Percentiles rank a stretch among this genome's conserved stretches.
phyloP scores from a whole-genome alignment of 2,329 filamentous ascomycete species.

The Aspergillus fijiensis region DNA sequence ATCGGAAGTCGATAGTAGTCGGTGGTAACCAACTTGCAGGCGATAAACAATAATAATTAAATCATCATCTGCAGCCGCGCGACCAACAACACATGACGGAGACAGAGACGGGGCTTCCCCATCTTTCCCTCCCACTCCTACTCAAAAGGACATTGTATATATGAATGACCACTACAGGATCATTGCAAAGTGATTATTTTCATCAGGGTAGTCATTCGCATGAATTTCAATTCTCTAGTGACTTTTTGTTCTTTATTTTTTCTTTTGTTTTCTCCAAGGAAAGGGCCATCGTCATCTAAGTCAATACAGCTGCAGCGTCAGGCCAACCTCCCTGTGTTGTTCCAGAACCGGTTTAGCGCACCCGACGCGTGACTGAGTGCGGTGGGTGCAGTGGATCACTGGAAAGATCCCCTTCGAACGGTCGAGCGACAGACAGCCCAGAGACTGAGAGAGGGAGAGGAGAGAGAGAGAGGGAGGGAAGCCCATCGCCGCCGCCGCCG shows the following conservation, averaged over 20 bases:
- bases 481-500: not conserved
- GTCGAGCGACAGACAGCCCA: conserved; percentile 24
- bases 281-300: not conserved
- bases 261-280: too few relatives aligned
- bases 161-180: too few relatives aligned
- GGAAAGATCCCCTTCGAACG: conserved; percentile 30
- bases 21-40: not conserved
- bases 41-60: conserved; percentile 4
- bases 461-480: conserved; percentile 5
- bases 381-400: not conserved
- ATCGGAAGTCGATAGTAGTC: conserved; percentile 1
- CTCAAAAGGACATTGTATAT: too few relatives aligned
- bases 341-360: conserved; percentile 34
- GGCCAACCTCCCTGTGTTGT: conserved; percentile 16
- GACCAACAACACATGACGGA: conserved; percentile 1
- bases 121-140: not conserved
- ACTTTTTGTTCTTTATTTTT: too few relatives aligned
- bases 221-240: too few relatives aligned
- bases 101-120: not conserved
- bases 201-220: too few relatives aligned
- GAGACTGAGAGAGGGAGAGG: conserved; percentile 8
- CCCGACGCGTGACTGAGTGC: conserved; percentile 38
- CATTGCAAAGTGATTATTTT: too few relatives aligned
- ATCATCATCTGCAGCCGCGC: not conserved
- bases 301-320: conserved; percentile 2